These are phyloP conservation scores for Leccinellum rugosiceps DNA, from an alignment of 768 basidiomycete genomes.

Conservation along the genomic window DNA sequence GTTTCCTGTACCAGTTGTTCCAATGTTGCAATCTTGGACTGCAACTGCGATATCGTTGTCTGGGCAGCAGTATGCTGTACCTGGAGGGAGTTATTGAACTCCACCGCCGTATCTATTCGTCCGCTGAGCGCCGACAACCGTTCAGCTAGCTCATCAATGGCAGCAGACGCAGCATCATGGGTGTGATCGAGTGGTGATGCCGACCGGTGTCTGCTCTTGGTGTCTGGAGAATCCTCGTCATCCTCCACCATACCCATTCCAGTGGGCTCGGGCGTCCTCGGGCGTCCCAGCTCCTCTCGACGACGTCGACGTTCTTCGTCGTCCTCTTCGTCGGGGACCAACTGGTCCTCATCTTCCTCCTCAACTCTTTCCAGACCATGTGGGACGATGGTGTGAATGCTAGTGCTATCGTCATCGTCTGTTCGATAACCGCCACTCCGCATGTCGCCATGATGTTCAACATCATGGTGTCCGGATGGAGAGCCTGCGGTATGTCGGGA, in stretches of 20 bases:
- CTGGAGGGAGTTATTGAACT: slow-evolving; percentile 70
- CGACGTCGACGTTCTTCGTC: slow-evolving; percentile 46
- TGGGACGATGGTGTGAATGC: slow-evolving; percentile 67
- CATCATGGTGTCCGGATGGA: slow-evolving; percentile 22
- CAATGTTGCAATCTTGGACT: slow-evolving; percentile 64
- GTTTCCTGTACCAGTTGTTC: slow-evolving; percentile 62
- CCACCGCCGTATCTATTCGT: slow-evolving; percentile 75
- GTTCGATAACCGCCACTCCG: slow-evolving; percentile 27
- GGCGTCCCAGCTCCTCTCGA: slow-evolving; percentile 61
- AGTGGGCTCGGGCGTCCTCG: slow-evolving; percentile 79
- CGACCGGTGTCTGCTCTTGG: slow-evolving; percentile 18
- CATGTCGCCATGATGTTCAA: slow-evolving; percentile 18
- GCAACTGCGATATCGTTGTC: slow-evolving; percentile 63
- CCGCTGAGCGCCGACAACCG: slow-evolving; percentile 60
- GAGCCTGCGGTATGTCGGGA: slow-evolving; percentile 22
- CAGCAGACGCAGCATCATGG: slow-evolving; percentile 29
- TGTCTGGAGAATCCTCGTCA: slow-evolving; percentile 36
- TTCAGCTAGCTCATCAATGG: slow-evolving; percentile 55
- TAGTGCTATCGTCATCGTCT: slow-evolving; percentile 72
- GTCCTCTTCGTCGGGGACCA: slow-evolving; percentile 37
- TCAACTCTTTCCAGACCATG: slow-evolving; percentile 71
- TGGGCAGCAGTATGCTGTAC: slow-evolving; percentile 77
- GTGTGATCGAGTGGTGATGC: slow-evolving; percentile 15
- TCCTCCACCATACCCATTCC: slow-evolving; percentile 50
- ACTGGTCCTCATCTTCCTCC: slow-evolving; percentile 69